These are phyloP conservation scores for Solanum etuberosum DNA, from an alignment of 257 asterid species.

Conservation along the genomic window DNA sequence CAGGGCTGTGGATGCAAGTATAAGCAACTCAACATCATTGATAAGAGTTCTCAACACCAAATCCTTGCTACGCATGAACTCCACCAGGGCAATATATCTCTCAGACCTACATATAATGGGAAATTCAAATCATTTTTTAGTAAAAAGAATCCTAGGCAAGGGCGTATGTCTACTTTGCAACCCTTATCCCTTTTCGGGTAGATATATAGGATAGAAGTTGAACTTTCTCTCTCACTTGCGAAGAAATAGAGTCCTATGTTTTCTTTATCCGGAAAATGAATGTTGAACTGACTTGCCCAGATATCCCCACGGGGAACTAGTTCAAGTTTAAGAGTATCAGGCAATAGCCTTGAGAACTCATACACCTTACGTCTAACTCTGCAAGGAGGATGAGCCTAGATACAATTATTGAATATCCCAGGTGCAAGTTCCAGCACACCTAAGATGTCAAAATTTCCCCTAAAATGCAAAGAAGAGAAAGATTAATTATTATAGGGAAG, in stretches of 20 bases:
- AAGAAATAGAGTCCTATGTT: neutral
- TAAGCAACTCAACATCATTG: slow-evolving; percentile 41
- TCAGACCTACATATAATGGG: slow-evolving; percentile 21
- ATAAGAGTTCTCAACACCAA: slow-evolving; percentile 37
- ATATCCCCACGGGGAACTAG: neutral
- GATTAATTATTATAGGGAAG: neutral
- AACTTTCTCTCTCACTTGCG: neutral
- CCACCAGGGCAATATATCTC: slow-evolving; percentile 31
- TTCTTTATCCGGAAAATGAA: too few species aligned
- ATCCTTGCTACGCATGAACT: slow-evolving; percentile 15
- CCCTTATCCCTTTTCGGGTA: neutral
- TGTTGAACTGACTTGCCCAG: neutral
- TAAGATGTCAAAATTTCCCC: neutral
- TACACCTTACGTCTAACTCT: neutral
- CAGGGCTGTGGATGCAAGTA: neutral
- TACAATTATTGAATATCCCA: neutral
- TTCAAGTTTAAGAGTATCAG: neutral
- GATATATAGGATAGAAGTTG: neutral
- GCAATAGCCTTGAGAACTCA: neutral
- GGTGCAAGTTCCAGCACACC: neutral
- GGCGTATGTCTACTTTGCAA: neutral
- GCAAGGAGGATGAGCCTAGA: neutral
- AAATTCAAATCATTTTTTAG: neutral
- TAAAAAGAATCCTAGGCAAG: neutral
- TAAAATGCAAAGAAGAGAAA: neutral